phyloP scores from a whole-genome alignment of 2,329 filamentous ascomycete species.

The Sordariomycetes sp. region DNA sequence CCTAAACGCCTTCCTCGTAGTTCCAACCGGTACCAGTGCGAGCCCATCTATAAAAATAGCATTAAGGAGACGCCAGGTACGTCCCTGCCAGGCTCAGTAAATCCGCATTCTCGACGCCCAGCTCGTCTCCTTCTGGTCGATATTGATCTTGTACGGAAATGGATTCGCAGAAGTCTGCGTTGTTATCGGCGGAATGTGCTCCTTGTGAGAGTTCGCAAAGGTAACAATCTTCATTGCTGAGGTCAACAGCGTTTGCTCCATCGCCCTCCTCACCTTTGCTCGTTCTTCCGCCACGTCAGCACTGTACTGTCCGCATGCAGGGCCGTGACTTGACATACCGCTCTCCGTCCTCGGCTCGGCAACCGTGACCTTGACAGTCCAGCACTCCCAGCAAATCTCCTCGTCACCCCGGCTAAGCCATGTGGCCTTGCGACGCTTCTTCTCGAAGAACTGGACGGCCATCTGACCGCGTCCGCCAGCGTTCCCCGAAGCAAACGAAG shows the following conservation, averaged over 20 bases:
- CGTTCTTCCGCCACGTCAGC: slow-evolving; percentile 51
- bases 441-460: slow-evolving; percentile 90
- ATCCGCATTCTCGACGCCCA: slow-evolving; percentile 76
- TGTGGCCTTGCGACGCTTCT: slow-evolving; percentile 65
- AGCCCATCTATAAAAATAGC: background rate
- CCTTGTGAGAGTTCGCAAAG: slow-evolving; percentile 80
- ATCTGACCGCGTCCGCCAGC: slow-evolving; percentile 65
- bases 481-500: slow-evolving; percentile 8
- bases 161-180: slow-evolving; percentile 90
- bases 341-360: slow-evolving; percentile 82
- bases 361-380: slow-evolving; percentile 90
- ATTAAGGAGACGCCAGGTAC: background rate
- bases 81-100: slow-evolving; percentile 37
- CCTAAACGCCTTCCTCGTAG: too few species aligned
- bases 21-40: too few species aligned
- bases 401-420: slow-evolving; percentile 78
- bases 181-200: slow-evolving; percentile 95
- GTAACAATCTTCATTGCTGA: slow-evolving; percentile 85
- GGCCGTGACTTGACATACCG: slow-evolving; percentile 43
- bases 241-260: slow-evolving; percentile 82
- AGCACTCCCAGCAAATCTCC: slow-evolving; percentile 94
- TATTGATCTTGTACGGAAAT: slow-evolving; percentile 86
- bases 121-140: slow-evolving; percentile 70
- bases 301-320: background rate
- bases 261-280: slow-evolving; percentile 78